Evolutionary conservation across 768 basidiomycete genomes (phyloP).

Genomic region (Suillus sp.): DNA sequence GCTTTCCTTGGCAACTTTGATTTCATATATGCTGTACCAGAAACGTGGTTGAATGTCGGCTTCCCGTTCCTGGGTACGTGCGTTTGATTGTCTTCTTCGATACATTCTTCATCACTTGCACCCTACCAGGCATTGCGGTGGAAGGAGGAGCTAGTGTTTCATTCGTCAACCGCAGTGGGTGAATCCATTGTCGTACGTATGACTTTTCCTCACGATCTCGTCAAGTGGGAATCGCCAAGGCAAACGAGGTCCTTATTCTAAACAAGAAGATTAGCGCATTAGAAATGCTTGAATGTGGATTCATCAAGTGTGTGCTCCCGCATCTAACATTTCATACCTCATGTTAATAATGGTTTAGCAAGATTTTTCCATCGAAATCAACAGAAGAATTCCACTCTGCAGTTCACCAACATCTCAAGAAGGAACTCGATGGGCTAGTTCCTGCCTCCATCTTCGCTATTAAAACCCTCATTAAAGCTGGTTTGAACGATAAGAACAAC

Average conservation of each 20-base stretch:
- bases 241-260: constrained; percentile 72
- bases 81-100: constrained; percentile 1
- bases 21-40: constrained; percentile 67
- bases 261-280: constrained; percentile 65
- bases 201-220: background rate
- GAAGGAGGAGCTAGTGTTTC: constrained; percentile 72
- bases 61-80: constrained; percentile 62
- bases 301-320: constrained; percentile 55
- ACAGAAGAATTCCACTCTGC: constrained; percentile 54
- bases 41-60: constrained; percentile 63
- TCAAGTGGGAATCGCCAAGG: constrained; percentile 68
- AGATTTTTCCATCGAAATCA: constrained; percentile 59
- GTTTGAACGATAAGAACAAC: constrained; percentile 61
- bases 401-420: constrained; percentile 50
- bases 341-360: constrained; percentile 36
- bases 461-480: constrained; percentile 55
- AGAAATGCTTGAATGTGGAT: constrained; percentile 60
- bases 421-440: constrained; percentile 62
- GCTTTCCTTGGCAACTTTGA: constrained; percentile 75
- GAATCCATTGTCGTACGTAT: background rate
- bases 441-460: constrained; percentile 52
- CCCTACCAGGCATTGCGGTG: constrained; percentile 54
- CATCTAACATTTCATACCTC: background rate
- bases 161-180: constrained; percentile 65
- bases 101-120: constrained; percentile 11